Evolutionary conservation across 805 yeast species (phyloP).

Genomic region (Starmera caribaea): DNA sequence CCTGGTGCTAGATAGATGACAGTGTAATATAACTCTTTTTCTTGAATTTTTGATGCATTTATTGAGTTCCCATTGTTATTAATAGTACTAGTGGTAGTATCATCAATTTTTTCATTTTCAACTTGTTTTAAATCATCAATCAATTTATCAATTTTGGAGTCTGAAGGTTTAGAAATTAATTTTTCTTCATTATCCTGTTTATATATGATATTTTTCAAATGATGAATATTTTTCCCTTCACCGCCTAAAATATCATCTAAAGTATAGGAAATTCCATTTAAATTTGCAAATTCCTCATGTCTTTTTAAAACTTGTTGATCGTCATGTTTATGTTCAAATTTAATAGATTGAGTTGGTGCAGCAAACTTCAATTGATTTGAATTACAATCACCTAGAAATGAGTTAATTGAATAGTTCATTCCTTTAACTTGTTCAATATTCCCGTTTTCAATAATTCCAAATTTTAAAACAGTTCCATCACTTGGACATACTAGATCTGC

Average conservation of each 20-base stretch:
- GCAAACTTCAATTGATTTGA: constrained; percentile 31
- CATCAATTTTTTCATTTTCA: no score
- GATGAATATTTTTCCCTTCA: constrained; percentile 31
- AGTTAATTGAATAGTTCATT: constrained; percentile 82
- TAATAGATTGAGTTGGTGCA: constrained; percentile 43
- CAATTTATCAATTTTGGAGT: no score
- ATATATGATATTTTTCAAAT: constrained; percentile 38
- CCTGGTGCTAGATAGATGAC: constrained; percentile 97
- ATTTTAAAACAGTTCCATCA: constrained; percentile 83
- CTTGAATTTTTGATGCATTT: constrained; percentile 21
- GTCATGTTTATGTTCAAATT: constrained; percentile 31
- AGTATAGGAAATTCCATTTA: constrained; percentile 66
- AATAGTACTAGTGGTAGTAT: no score
- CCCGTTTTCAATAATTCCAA: constrained; percentile 74
- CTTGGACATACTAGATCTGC: constrained; percentile 77
- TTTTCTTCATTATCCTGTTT: constrained; percentile 65
- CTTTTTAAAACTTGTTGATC: constrained; percentile 34
- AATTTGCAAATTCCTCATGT: constrained; percentile 67
- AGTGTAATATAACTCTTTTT: constrained; percentile 65
- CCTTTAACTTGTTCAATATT: constrained; percentile 97
- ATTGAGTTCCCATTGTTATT: no score
- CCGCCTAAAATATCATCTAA: constrained; percentile 61
- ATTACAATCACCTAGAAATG: constrained; percentile 57
- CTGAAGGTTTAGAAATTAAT: no score
- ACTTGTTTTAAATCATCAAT: no score